These are phyloP conservation scores for Penicillium verhagenii DNA, from an alignment of 495 filamentous ascomycete species.

Conservation along the genomic window DNA sequence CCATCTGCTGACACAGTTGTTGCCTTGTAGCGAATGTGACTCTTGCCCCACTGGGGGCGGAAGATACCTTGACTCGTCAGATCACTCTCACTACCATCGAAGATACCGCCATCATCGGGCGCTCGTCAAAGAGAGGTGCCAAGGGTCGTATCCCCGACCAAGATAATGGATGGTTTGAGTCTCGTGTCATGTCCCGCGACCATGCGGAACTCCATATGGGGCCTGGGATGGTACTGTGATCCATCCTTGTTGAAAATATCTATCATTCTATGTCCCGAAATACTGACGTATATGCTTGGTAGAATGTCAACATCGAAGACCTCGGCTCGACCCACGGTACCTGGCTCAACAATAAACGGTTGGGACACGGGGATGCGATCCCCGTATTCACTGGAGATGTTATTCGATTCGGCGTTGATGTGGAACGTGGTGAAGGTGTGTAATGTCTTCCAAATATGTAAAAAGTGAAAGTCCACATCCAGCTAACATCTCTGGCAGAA, in stretches of 20 bases:
- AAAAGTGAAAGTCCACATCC: too few relatives aligned
- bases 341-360: constrained; percentile 44
- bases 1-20: constrained; percentile 12
- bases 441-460: background rate
- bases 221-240: constrained; percentile 42
- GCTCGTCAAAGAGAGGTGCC: constrained; percentile 56
- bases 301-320: constrained; percentile 48
- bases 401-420: constrained; percentile 54
- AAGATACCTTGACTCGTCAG: constrained; percentile 27
- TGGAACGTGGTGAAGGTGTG: constrained; percentile 51
- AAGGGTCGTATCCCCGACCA: constrained; percentile 49
- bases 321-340: constrained; percentile 60
- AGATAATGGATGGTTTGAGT: constrained; percentile 76
- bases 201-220: constrained; percentile 63
- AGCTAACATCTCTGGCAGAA: constrained; percentile 27
- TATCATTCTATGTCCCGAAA: background rate
- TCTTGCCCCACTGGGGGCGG: constrained; percentile 23
- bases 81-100: constrained; percentile 29
- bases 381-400: constrained; percentile 44
- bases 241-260: background rate
- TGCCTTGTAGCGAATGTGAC: constrained; percentile 25
- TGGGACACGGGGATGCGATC: constrained; percentile 35
- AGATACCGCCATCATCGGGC: constrained; percentile 46
- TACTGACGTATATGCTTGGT: constrained; percentile 18
- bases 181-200: constrained; percentile 75